Base-by-base conservation (phyloP, 352 stramenopile species). In the Pythium pectinolyticum region DNA sequence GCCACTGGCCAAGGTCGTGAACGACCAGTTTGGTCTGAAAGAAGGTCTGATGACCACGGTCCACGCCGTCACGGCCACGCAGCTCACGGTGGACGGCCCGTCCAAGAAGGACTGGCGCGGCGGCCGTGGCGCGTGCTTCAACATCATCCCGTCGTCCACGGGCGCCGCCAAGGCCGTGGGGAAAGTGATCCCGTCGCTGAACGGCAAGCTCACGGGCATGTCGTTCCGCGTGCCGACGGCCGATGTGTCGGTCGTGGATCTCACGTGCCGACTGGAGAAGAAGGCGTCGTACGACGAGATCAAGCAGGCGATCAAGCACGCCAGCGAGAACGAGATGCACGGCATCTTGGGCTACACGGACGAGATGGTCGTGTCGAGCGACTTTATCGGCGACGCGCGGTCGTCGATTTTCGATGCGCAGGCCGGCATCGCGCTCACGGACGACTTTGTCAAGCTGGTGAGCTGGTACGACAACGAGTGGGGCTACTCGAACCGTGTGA, bases 371-470 rank as follows among this genome's bases (percentile, higher is more conserved):
- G 94, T 98, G 12, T 97, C 84, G 30, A 86, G 70, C 37, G 94
- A 98, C 71, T 98, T 98, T 67, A 82, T 97, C 37, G 70, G 67
- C 51, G 81, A 97, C 70, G 55, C 69, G 12, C 86, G 89, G 61
- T 97, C 87, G 31, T 96, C 79, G 59, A 97, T 98, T 66, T 98
- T 98, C 76, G 95, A 98, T 67, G 87, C 95, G 53, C 96, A 95
- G 57, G 95, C 95, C 31, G 92, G 93, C 69, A 98, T 98, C 81
- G 78, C 89, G 43, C 80, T 98, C 49, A 97, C 86, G 55, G 83
- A 97, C 65, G 89, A 97, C 81, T 99, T 99, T 74, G 90, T 99
- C 54, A 98, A 98, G 86, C 87, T 98, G 63, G 77, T 98, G 37
- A 95, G 85, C 41, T 97, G 92, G 90, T 98, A 97, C 73, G 90